Conservation (phyloP, 2,329 filamentous ascomycete genomes). For the Mollisiaceae sp. region DNA sequence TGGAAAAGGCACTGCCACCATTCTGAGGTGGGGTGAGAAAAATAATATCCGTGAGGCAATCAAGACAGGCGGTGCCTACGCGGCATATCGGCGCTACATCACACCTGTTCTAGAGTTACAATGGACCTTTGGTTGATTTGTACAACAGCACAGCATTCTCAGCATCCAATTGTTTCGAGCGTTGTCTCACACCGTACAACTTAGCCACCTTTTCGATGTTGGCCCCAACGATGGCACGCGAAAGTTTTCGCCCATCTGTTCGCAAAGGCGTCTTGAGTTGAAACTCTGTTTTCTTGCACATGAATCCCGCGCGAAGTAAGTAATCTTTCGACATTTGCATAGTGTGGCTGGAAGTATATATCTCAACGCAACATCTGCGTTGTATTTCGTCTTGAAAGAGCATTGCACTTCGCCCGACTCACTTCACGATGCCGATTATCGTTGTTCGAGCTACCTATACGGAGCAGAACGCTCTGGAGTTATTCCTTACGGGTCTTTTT, state of each 20-base stretch:
- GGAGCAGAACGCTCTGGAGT: slow-evolving; percentile 16
- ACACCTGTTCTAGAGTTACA: too few relatives aligned
- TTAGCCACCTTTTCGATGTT: neutral
- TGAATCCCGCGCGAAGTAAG: neutral
- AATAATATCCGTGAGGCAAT: too few relatives aligned
- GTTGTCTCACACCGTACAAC: neutral
- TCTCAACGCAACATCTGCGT: too few relatives aligned
- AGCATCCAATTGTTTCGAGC: neutral
- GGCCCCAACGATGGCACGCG: neutral
- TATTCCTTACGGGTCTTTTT: slow-evolving; percentile 12
- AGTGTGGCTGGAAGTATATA: neutral
- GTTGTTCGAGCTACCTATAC: slow-evolving; percentile 21
- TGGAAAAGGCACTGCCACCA: too few relatives aligned
- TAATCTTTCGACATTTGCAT: neutral
- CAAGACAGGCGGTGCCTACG: neutral
- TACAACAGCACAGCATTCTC: neutral
- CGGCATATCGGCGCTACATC: neutral
- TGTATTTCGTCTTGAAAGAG: too few relatives aligned
- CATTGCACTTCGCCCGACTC: neutral
- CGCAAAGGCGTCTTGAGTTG: neutral
- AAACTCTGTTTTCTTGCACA: neutral
- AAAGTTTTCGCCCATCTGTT: neutral
- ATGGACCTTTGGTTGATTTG: neutral
- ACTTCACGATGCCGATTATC: slow-evolving; percentile 11
- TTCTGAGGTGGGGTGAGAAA: too few relatives aligned